Conservation (phyloP, 2,329 filamentous ascomycete species). For the Pseudogymnoascus sp. region DNA sequence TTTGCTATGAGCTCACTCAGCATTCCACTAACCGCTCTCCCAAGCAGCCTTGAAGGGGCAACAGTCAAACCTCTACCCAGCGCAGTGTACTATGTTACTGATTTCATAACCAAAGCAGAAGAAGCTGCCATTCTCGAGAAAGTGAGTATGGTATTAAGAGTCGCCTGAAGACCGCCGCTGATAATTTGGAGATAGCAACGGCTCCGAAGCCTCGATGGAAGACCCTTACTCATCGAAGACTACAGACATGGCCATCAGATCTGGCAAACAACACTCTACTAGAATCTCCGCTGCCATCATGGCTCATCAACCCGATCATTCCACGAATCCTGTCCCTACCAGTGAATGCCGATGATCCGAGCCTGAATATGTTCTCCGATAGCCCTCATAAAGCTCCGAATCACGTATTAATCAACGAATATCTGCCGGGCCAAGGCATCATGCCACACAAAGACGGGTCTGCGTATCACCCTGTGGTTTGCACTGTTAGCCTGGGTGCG, state of each 20-base stretch:
- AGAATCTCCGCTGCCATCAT: slow-evolving; percentile 63
- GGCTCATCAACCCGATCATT: slow-evolving; percentile 65
- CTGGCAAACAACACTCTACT: slow-evolving; percentile 73
- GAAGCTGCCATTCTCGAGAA: slow-evolving; percentile 64
- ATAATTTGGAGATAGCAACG: slow-evolving; percentile 40
- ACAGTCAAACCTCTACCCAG: slow-evolving; percentile 50
- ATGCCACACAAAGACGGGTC: slow-evolving; percentile 93
- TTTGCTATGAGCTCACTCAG: slow-evolving; percentile 9
- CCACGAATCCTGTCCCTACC: slow-evolving; percentile 49
- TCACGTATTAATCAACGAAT: slow-evolving; percentile 92
- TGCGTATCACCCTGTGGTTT: slow-evolving; percentile 81
- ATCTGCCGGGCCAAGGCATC: slow-evolving; percentile 80
- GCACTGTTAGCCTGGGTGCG: slow-evolving; percentile 78
- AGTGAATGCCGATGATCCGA: slow-evolving; percentile 25
- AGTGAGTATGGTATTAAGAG: slow-evolving; percentile 35
- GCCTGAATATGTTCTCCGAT: slow-evolving; percentile 42
- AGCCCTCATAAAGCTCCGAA: slow-evolving; percentile 75
- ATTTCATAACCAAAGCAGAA: slow-evolving; percentile 73
- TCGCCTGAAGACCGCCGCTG: not conserved
- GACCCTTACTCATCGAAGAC: slow-evolving; percentile 74
- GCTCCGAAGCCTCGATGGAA: slow-evolving; percentile 77
- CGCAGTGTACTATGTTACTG: slow-evolving; percentile 72
- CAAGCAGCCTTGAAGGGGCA: slow-evolving; percentile 42
- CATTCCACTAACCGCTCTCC: slow-evolving; percentile 29
- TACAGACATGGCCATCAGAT: slow-evolving; percentile 85